These are phyloP conservation scores for Eimeria acervulina DNA, from an alignment of 169 alveolate species.

Conservation along the genomic window DNA sequence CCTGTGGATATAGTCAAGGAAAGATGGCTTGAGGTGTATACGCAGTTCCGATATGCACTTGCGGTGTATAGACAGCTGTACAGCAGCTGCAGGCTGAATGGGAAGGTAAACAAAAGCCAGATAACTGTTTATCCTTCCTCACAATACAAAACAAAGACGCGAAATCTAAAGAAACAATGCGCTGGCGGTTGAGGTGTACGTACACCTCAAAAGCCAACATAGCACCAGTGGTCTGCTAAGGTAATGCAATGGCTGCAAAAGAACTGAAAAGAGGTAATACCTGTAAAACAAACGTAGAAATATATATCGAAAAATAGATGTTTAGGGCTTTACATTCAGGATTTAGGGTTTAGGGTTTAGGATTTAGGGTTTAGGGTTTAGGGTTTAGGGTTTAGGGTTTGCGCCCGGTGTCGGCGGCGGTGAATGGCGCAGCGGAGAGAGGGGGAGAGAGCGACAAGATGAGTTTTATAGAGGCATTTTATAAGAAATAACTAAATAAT, in stretches of 20 bases:
- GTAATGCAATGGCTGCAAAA: background rate
- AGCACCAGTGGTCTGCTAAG: conserved; percentile 13
- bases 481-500: background rate
- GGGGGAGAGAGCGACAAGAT: background rate
- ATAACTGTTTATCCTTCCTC: background rate
- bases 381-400: background rate
- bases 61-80: conserved; percentile 18
- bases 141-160: background rate
- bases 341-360: too few species aligned
- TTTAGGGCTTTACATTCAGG: background rate
- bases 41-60: background rate
- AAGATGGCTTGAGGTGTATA: background rate
- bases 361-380: background rate
- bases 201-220: background rate
- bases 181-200: background rate
- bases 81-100: background rate
- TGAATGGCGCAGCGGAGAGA: background rate
- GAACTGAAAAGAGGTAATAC: conserved; percentile 1
- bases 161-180: too few species aligned
- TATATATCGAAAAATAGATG: background rate
- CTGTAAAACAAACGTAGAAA: background rate
- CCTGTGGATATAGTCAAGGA: background rate
- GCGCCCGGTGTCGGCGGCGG: background rate
- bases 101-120: background rate
- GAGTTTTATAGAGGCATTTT: background rate